phyloP scores from a whole-genome alignment of 169 alveolate species.

The Cryptosporidium parvum region DNA sequence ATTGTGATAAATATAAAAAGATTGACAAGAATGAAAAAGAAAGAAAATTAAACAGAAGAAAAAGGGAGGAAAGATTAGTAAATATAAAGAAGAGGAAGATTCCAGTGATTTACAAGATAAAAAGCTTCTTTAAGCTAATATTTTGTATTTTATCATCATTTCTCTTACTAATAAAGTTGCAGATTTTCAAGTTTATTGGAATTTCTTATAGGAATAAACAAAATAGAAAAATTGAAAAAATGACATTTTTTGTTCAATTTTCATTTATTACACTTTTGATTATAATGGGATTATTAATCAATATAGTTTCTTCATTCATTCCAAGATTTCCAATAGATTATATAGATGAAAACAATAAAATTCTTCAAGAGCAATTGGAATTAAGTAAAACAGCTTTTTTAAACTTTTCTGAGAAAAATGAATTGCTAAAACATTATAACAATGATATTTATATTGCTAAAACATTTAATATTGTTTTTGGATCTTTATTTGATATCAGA shows the following conservation, averaged over 20 bases:
- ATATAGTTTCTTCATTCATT: slow-evolving; percentile 30
- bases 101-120: neutral
- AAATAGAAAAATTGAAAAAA: slow-evolving; percentile 23
- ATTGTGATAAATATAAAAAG: neutral
- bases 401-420: slow-evolving; percentile 1
- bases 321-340: slow-evolving; percentile 29
- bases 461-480: slow-evolving; percentile 15
- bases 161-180: neutral
- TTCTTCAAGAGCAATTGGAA: neutral
- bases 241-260: slow-evolving; percentile 17
- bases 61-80: neutral
- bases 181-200: slow-evolving; percentile 42
- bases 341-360: neutral
- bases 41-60: neutral
- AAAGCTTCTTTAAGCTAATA: neutral
- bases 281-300: slow-evolving; percentile 5
- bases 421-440: neutral
- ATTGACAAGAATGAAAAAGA: neutral
- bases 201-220: slow-evolving; percentile 29
- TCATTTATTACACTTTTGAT: slow-evolving; percentile 6
- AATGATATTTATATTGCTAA: slow-evolving; percentile 22
- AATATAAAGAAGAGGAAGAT: neutral
- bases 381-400: neutral
- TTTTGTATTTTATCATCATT: slow-evolving; percentile 7
- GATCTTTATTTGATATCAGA: slow-evolving; percentile 47